Evolutionary conservation across 768 basidiomycete species (phyloP).

Genomic region (Tulasnella sp.): DNA sequence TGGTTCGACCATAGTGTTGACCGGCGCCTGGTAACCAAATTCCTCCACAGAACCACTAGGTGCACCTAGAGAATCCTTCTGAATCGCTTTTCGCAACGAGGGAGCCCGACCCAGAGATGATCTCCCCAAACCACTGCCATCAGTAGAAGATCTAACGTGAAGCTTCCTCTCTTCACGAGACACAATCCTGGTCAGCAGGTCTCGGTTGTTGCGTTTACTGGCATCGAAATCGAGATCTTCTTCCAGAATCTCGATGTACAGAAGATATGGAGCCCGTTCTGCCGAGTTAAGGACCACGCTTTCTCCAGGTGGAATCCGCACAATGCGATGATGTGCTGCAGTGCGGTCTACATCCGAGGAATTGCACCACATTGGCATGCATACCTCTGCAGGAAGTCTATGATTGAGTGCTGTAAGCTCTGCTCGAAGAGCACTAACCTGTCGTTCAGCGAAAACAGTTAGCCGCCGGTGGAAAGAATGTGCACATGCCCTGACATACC

Average conservation of each 20-base stretch:
- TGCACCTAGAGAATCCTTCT: neutral
- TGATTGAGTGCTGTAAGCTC: slow-evolving; percentile 94
- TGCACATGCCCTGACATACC: slow-evolving; percentile 1
- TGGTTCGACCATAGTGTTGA: neutral
- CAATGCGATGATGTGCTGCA: slow-evolving; percentile 81
- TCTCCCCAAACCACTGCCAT: neutral
- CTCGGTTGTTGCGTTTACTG: slow-evolving; percentile 64
- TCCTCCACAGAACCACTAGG: no score
- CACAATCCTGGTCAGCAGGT: slow-evolving; percentile 47
- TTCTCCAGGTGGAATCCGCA: slow-evolving; percentile 94
- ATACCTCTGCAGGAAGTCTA: slow-evolving; percentile 88
- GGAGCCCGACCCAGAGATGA: slow-evolving; percentile 10
- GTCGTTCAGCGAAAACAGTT: neutral
- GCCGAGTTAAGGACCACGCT: slow-evolving; percentile 97
- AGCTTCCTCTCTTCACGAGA: slow-evolving; percentile 25
- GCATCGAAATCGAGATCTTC: slow-evolving; percentile 92
- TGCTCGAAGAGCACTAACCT: slow-evolving; percentile 85
- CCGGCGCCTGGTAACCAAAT: neutral
- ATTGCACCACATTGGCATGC: slow-evolving; percentile 32
- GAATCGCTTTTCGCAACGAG: slow-evolving; percentile 4
- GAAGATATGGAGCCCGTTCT: slow-evolving; percentile 84
- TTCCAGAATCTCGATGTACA: slow-evolving; percentile 80
- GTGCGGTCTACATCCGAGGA: slow-evolving; percentile 43
- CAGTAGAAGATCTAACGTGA: neutral
- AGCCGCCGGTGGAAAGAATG: neutral